Evolutionary conservation across 2,329 filamentous ascomycete genomes (phyloP), one percentile per base, ranked within the genome.

Genomic region (Aspergillus clavatus): DNA sequence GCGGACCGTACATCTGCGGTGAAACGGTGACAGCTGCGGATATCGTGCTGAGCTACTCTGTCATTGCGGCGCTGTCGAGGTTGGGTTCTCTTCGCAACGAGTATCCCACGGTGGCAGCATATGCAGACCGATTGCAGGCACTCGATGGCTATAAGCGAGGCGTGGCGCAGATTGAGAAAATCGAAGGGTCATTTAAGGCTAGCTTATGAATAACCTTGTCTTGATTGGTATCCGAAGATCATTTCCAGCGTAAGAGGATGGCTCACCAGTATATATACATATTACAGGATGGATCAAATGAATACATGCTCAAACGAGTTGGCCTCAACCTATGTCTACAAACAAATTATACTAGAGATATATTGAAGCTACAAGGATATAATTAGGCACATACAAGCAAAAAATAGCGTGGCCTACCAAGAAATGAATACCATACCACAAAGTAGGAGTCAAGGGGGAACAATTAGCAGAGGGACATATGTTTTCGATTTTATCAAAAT

Each of bases 1-100:
- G 62, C 16, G 63, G 63, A 1, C 52, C 58, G 1, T 74, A 59
- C 45, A 55, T 75, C 7, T 75, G 73, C 47, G 72, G 73, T 5
- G 59, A 61, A 21, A 56, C 67, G 10, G 47, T 75, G 41, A 71
- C 68, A 0, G 71, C 68, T 1, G 72, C 71, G 1, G 73, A 76
- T 47, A 73, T 76, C 19, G 55, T 74, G 56, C 63, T 75, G 58
- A 72, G 70, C 43, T 74, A 73, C 48, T 70, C 72, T 0, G 45
- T 75, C 2, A 66, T 70, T 40, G 69, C 69, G 26, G 66, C 65
- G 19, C 58, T 47, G n/a, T 52, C 55, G 5, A 60, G 65, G 3
- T 43, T 67, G 4, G 6, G n/a, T 8, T 31, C 28, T 16, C 28
- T 31, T 31, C 28, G 28, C 7, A 16, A 16, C 5, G n/a, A 14